A percentile compares a stretch with the other conserved stretches of the same genome.
These are phyloP conservation scores for Arachis stenosperma DNA, from an alignment of 306 rosid species.

Conservation along the genomic window DNA sequence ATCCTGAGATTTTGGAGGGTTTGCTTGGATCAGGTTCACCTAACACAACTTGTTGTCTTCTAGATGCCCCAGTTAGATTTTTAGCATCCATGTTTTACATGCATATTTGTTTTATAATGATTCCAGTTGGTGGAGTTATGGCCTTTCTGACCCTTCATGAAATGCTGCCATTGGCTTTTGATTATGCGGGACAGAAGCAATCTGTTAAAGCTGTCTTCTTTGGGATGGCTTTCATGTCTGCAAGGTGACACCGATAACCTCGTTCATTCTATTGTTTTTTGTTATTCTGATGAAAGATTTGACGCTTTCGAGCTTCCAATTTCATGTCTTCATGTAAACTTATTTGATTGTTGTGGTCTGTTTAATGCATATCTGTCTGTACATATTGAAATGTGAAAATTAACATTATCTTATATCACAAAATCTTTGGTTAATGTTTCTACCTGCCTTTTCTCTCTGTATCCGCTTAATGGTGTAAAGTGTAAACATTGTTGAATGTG, in stretches of 20 bases:
- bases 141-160: slow-evolving; percentile 94
- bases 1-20: slow-evolving; percentile 93
- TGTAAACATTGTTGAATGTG: slow-evolving; percentile 43
- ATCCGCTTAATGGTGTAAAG: slow-evolving; percentile 1
- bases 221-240: slow-evolving; percentile 99
- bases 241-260: slow-evolving; percentile 65
- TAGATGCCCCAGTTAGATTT: slow-evolving; percentile 11
- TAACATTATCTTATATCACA: background rate
- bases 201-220: slow-evolving; percentile 88
- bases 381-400: background rate
- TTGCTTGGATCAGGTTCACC: slow-evolving; percentile 89
- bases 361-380: background rate
- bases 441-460: slow-evolving; percentile 9
- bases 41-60: background rate
- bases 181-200: slow-evolving; percentile 93
- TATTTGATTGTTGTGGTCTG: background rate
- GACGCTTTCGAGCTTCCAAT: background rate
- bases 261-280: slow-evolving; percentile 23
- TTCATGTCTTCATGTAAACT: too few species aligned
- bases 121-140: slow-evolving; percentile 93
- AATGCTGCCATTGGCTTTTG: slow-evolving; percentile 95
- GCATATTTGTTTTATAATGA: slow-evolving; percentile 18
- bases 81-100: slow-evolving; percentile 7
- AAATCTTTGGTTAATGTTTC: slow-evolving; percentile 6
- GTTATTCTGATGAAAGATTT: slow-evolving; percentile 16